phyloP scores from a whole-genome alignment of 345 rosid genomes.

The Durio zibethinus region DNA sequence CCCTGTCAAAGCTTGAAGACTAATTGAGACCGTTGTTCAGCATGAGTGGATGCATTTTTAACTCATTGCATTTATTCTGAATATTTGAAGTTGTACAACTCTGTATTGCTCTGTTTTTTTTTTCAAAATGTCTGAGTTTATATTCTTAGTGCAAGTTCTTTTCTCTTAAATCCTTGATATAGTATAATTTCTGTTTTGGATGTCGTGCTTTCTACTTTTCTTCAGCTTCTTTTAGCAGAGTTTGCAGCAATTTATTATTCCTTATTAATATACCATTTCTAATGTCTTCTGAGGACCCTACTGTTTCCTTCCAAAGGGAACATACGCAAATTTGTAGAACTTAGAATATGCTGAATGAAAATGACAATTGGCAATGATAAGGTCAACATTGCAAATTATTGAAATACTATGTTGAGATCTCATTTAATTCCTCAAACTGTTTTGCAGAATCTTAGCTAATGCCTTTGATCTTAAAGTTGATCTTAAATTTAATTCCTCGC shows the following conservation, averaged over 20 bases:
- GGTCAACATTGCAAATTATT: neutral
- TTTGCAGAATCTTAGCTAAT: neutral
- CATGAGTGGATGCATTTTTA: neutral
- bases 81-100: neutral
- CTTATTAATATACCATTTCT: neutral
- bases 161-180: neutral
- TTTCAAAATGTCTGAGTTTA: neutral
- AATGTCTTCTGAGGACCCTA: neutral
- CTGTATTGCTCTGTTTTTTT: neutral
- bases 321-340: neutral
- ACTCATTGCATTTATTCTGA: slow-evolving; percentile 2
- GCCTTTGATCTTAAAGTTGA: neutral
- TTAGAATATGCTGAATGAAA: neutral
- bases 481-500: too few species aligned
- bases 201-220: neutral
- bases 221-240: neutral
- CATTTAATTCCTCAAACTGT: neutral
- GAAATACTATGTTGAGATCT: neutral
- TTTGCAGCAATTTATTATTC: neutral
- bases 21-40: neutral
- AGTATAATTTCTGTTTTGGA: neutral
- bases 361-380: neutral
- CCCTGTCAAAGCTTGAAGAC: neutral
- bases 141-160: neutral
- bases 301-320: neutral